Base-by-base conservation (phyloP, 805 yeast species). In the Kluyveromyces lactis region DNA sequence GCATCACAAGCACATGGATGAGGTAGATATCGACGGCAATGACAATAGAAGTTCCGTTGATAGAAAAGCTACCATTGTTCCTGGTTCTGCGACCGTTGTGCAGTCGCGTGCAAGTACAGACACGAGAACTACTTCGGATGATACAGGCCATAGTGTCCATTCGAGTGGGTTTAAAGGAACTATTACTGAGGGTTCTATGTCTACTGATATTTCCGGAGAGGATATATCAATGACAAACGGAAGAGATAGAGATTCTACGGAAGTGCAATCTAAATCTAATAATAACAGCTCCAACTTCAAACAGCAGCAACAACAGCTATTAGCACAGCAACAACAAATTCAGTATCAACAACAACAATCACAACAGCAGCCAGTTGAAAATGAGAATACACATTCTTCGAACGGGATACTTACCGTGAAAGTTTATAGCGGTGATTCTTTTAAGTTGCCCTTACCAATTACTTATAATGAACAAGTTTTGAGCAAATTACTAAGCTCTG, bases 331-430 rank as follows among this genome's bases (percentile, higher is more conserved):
- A 15, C 16, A 11, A 5, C 36, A 18, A 18, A 21, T 21, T 21
- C 24, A 21, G 24, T 6, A 6, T 21, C 8, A 21, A 21, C 24
- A 6, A 15, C 34, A 16, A 17, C 34, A 31, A 18, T 19, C 18
- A 17, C 23, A 15, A 31, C 11, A 12, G 12, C 27, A 24, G 27
- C 27, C 23, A 9, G n/a, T n/a, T n/a, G 27, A 24, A 12, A 24
- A 9, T 12, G 26, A 23, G 31, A 12, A 16, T 18, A 13, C 5
- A 7, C 45, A 53, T 10, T 49, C 53, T 1, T 58, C 66, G 36
- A 66, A 63, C 24, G 95, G 95, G 2, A 66, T 84, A 21, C 69
- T 86, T 48, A 82, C 89, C 0, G 80, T 86, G 19, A 83, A 84
- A 54, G 72, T 86, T 9, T 84, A 84, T 54, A 74, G 76, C 29